Base-by-base conservation (phyloP, 1,284 basidiomycete species). In the Caloboletus firmus region DNA sequence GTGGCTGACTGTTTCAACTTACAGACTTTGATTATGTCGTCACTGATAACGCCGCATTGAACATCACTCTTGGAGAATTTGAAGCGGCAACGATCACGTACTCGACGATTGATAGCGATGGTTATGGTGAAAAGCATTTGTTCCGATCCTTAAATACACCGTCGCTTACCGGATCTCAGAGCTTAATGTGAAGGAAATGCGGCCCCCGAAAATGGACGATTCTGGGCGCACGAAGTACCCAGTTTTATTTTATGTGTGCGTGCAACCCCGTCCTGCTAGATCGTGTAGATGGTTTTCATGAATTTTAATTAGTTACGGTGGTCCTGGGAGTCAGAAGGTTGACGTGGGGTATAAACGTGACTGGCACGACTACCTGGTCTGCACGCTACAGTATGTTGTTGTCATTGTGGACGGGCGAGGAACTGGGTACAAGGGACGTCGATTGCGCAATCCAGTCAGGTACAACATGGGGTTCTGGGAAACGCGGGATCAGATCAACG, bases 161-260 rank as follows among this genome's bases (percentile, higher is more conserved):
- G 40, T 54, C 47, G 45, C 54, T 59, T 57, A 60, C 53, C 51
- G 60, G 55, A 63, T 54, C 58, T 55, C 54, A 89, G 91, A 91
- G 65, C 77, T 96, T 48, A 96, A 95, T 69, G 89, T 91, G 51
- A 80, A 89, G 62, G 95, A 98, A 74, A 83, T 96, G 59, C 83
- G 93, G 15, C 96, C 96, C 17, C 92, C 93, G 6, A 81, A 84
- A 59, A 91, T 98, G 83, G 96, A 99, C 66, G 85, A 91, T 24
- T 87, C 90, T 10, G 96, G 96, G 6, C 84, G 91, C 34, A 94
- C 89, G 15, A 93, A 93, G 67, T 98, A 99, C 68, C 92, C 96
- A 0, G 93, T 98, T 12, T 76, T 97, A 12, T 93, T 97, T 77
- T 76, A 82, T 51, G 89, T 96, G 81, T 93, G 71, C 41, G 60